phyloP scores from a whole-genome alignment of 2,329 filamentous ascomycete species.

The Madurella mycetomatis region DNA sequence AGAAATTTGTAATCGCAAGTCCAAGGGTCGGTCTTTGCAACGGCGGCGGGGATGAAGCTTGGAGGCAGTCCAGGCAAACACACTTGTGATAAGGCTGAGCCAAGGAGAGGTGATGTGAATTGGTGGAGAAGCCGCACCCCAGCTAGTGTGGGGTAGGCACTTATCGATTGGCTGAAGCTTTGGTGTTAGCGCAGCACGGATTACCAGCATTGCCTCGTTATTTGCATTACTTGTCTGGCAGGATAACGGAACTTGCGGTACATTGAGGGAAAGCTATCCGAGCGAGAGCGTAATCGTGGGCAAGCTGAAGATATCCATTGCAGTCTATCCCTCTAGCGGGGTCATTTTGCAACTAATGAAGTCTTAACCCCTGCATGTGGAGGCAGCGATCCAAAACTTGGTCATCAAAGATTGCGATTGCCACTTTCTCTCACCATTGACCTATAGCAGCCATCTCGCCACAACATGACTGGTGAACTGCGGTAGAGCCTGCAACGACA shows the following conservation, averaged over 20 bases:
- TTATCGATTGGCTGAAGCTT: conserved; percentile 15
- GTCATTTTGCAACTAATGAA: background rate
- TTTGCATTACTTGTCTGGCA: no score
- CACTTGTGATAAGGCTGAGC: conserved; percentile 13
- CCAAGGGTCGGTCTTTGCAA: background rate
- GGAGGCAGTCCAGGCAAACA: conserved; percentile 9
- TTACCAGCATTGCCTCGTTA: no score
- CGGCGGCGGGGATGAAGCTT: no score
- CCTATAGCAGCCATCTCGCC: background rate
- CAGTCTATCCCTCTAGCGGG: no score
- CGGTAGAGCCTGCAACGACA: no score
- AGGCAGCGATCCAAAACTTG: conserved; percentile 3
- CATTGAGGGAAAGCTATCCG: no score
- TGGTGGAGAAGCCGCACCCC: background rate
- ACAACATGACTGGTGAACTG: background rate
- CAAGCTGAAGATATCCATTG: no score
- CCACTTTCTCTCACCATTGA: conserved; percentile 7
- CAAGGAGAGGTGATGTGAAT: background rate
- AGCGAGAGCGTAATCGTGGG: no score
- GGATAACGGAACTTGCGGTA: no score
- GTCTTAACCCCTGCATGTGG: background rate
- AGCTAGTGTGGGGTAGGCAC: conserved; percentile 18
- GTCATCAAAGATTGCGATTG: conserved; percentile 7
- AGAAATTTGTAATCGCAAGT: background rate
- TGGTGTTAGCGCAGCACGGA: no score